Conservation (phyloP, 2,329 filamentous ascomycete genomes). For the Dryadomyces sulphureus region DNA sequence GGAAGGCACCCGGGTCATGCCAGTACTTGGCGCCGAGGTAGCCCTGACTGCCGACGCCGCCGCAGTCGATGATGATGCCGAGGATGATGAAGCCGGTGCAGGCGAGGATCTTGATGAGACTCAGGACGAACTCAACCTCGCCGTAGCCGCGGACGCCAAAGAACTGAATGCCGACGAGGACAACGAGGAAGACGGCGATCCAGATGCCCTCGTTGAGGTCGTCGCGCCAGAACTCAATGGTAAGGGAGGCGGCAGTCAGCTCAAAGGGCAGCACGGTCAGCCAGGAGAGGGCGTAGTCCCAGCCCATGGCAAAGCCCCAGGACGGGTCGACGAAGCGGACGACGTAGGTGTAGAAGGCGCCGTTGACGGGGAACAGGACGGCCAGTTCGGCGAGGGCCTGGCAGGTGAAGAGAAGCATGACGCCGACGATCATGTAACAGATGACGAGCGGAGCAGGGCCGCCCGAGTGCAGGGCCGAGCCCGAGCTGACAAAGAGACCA, state of each 20-base stretch:
- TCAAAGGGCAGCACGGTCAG: constrained; percentile 37
- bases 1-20: constrained; percentile 40
- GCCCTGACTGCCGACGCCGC: constrained; percentile 38
- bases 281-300: constrained; percentile 36
- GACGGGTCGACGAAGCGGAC: constrained; percentile 46
- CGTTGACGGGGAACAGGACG: constrained; percentile 44
- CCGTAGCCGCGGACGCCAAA: constrained; percentile 44
- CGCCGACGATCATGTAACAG: constrained; percentile 38
- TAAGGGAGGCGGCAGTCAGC: constrained; percentile 36
- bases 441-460: constrained; percentile 38
- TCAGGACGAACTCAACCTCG: constrained; percentile 44
- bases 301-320: constrained; percentile 38
- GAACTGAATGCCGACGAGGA: constrained; percentile 35
- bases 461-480: constrained; percentile 41
- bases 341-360: constrained; percentile 47
- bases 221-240: constrained; percentile 36
- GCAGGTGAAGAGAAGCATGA: constrained; percentile 43
- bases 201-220: constrained; percentile 37
- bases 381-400: constrained; percentile 46
- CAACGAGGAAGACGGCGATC: constrained; percentile 39
- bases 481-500: constrained; percentile 58
- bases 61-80: constrained; percentile 43
- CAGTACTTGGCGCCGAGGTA: constrained; percentile 49
- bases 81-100: constrained; percentile 50
- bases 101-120: constrained; percentile 41